phyloP scores from a whole-genome alignment of 2,329 filamentous ascomycete species.

The Alternaria sp. region DNA sequence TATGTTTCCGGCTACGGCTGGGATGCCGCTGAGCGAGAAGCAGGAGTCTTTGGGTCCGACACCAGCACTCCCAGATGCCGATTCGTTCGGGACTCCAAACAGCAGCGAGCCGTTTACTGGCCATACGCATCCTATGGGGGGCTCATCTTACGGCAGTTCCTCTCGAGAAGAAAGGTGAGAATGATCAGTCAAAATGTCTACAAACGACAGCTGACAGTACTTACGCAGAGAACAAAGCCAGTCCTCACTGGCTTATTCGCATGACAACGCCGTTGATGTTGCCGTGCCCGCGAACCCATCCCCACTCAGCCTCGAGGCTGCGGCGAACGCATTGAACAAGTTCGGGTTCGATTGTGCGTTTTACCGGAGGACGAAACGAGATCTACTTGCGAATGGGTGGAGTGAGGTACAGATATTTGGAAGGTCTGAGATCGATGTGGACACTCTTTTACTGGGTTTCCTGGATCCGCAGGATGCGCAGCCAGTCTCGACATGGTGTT shows the following conservation, averaged over 20 bases:
- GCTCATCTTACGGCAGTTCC: slow-evolving; percentile 45
- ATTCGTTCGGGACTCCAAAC: slow-evolving; percentile 37
- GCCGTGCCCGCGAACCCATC: slow-evolving; percentile 30
- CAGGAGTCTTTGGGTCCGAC: slow-evolving; percentile 37
- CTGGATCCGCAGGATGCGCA: slow-evolving; percentile 45
- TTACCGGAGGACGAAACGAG: slow-evolving; percentile 43
- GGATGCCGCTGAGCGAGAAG: slow-evolving; percentile 18
- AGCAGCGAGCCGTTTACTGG: slow-evolving; percentile 38
- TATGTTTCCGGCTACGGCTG: background rate
- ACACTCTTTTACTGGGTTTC: slow-evolving; percentile 46
- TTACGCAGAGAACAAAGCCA: slow-evolving; percentile 46
- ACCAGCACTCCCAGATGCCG: slow-evolving; percentile 32
- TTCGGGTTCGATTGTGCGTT: slow-evolving; percentile 48
- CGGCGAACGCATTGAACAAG: slow-evolving; percentile 34
- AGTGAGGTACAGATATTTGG: slow-evolving; percentile 45
- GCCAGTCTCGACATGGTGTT: slow-evolving; percentile 45
- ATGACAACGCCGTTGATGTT: slow-evolving; percentile 31
- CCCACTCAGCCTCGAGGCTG: slow-evolving; percentile 26
- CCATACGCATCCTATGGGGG: slow-evolving; percentile 31
- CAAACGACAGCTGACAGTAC: slow-evolving; percentile 26
- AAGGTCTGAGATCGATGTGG: slow-evolving; percentile 45
- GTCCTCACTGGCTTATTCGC: slow-evolving; percentile 35
- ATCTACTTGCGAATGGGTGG: slow-evolving; percentile 45
- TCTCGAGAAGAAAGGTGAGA: slow-evolving; percentile 45
- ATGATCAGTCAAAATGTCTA: slow-evolving; percentile 8